A percentile compares a stretch with the other conserved stretches of the same genome.
phyloP scores from a whole-genome alignment of 2,329 filamentous ascomycete genomes.

The Xylariales sp. region DNA sequence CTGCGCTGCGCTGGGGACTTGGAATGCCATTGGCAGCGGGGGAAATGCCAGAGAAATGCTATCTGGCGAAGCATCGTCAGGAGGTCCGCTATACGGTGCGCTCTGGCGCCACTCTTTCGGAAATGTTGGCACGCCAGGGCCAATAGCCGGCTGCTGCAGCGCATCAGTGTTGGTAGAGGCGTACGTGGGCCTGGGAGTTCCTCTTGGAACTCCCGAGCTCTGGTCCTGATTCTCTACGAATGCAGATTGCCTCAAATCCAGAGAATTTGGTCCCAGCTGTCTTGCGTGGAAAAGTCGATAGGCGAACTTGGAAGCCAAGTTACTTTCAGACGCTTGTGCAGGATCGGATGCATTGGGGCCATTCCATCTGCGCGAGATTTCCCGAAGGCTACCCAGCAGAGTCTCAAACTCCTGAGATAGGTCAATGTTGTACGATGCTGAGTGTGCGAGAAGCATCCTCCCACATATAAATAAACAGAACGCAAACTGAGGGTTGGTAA shows the following conservation, averaged over 20 bases:
- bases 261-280: constrained; percentile 17
- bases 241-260: constrained; percentile 28
- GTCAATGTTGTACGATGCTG: constrained; percentile 23
- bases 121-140: not conserved
- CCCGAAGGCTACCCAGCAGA: constrained; percentile 25
- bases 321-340: constrained; percentile 11
- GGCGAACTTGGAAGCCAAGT: constrained; percentile 30
- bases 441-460: constrained; percentile 33
- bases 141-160: no score
- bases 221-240: constrained; percentile 21
- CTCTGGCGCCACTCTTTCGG: no score
- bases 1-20: constrained; percentile 3
- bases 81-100: no score
- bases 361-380: constrained; percentile 33
- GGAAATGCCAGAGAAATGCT: constrained; percentile 13
- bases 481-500: constrained; percentile 33
- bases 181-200: no score
- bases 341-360: constrained; percentile 13
- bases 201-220: not conserved
- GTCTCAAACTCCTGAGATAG: constrained; percentile 26
- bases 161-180: no score
- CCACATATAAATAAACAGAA: constrained; percentile 44
- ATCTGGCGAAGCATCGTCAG: constrained; percentile 10
- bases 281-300: constrained; percentile 20
- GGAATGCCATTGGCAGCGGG: constrained; percentile 11